Percentiles rank a stretch among this genome's conserved stretches.
phyloP scores from a whole-genome alignment of 495 filamentous ascomycete genomes.

The Evansstolkia leycettana region DNA sequence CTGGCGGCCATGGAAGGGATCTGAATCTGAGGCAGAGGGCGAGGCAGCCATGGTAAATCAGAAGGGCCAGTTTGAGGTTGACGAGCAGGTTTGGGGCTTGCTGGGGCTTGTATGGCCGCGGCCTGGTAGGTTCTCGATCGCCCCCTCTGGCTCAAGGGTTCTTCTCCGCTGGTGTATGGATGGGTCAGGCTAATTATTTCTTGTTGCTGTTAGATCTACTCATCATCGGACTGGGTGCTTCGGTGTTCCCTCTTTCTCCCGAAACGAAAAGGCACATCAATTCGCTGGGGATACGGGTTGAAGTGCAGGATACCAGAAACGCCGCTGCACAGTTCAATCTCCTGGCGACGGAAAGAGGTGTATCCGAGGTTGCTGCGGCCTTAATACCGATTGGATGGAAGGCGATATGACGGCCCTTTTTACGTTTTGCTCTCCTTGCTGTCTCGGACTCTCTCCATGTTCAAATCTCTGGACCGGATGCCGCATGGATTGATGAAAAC shows the following conservation, averaged over 20 bases:
- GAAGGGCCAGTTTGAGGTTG: constrained; percentile 73
- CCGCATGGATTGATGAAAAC: too few species aligned
- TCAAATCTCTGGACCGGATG: too few species aligned
- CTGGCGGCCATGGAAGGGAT: constrained; percentile 67
- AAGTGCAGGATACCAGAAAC: constrained; percentile 87
- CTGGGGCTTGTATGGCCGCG: constrained; percentile 77
- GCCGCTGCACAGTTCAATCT: constrained; percentile 86
- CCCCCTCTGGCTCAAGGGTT: constrained; percentile 1
- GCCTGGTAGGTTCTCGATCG: constrained; percentile 51
- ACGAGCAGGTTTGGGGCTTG: constrained; percentile 58
- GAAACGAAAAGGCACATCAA: constrained; percentile 59
- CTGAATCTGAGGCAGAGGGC: constrained; percentile 12
- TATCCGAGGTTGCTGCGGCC: constrained; percentile 72
- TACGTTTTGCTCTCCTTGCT: too few species aligned
- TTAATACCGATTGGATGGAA: constrained; percentile 79
- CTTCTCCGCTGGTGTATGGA: constrained; percentile 2
- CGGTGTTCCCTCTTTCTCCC: constrained; percentile 63
- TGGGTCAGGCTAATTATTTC: constrained; percentile 7
- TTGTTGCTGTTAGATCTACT: constrained; percentile 53
- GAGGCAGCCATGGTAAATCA: constrained; percentile 47
- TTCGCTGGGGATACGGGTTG: constrained; percentile 69
- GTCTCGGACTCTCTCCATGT: too few species aligned
- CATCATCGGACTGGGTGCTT: constrained; percentile 72
- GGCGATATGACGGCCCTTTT: constrained; percentile 38
- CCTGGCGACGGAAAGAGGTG: constrained; percentile 71